Percentiles rank a stretch among this genome's conserved stretches.
These are phyloP conservation scores for Ministeria vibrans DNA, from an alignment of 78 protist genomes.

Conservation along the genomic window DNA sequence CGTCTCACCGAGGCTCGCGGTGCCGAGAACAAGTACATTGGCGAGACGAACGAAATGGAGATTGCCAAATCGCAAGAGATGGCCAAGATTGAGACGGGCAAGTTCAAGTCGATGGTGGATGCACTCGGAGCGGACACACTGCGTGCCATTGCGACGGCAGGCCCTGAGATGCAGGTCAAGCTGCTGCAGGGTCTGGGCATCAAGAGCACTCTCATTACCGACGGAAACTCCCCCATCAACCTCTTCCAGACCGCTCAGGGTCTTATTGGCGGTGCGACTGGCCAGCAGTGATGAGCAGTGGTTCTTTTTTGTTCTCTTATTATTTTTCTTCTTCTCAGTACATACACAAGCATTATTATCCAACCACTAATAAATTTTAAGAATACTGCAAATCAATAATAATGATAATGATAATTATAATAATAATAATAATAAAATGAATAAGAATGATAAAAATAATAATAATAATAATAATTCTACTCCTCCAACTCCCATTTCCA, in stretches of 20 bases:
- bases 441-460: too few species aligned
- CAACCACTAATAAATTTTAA: not conserved
- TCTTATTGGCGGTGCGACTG: constrained; percentile 33
- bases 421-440: too few species aligned
- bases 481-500: not conserved
- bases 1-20: constrained; percentile 35
- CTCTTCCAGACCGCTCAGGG: constrained; percentile 79
- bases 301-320: not conserved
- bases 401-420: too few species aligned
- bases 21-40: constrained; percentile 30
- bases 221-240: constrained; percentile 78
- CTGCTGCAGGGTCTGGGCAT: constrained; percentile 67
- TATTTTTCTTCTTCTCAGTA: not conserved
- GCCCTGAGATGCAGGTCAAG: constrained; percentile 77
- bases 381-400: not conserved
- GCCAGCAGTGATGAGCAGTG: not conserved
- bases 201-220: constrained; percentile 66
- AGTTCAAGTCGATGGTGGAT: constrained; percentile 55
- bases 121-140: constrained; percentile 59
- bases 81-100: constrained; percentile 58
- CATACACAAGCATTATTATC: not conserved
- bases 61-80: constrained; percentile 30
- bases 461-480: too few species aligned
- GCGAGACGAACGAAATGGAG: constrained; percentile 59
- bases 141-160: constrained; percentile 64